Evolutionary conservation across 305 asterid genomes (phyloP).

Genomic region (Plantago coronopus): DNA sequence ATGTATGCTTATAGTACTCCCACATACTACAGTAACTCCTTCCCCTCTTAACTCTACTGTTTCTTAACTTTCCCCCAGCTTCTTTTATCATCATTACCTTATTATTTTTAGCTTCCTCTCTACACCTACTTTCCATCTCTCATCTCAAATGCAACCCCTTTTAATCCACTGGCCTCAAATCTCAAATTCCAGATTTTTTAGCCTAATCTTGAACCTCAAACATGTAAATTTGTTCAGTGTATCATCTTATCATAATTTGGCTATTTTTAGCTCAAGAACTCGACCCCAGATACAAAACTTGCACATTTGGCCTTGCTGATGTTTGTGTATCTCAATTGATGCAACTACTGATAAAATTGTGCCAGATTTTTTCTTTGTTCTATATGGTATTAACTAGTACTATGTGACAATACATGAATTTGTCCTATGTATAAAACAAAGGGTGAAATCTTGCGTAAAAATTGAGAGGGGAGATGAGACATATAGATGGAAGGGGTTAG

Average conservation of each 20-base stretch:
- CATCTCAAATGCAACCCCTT: slow-evolving; percentile 14
- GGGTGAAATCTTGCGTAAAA: neutral
- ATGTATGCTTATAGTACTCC: neutral
- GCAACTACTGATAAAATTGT: neutral
- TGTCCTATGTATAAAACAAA: neutral
- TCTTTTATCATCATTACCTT: slow-evolving; percentile 57
- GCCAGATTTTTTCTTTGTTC: neutral
- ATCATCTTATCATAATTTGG: no score
- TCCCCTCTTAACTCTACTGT: slow-evolving; percentile 36
- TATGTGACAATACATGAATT: slow-evolving; percentile 3
- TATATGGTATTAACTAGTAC: no score
- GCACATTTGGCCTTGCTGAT: neutral
- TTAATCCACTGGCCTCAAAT: slow-evolving; percentile 3
- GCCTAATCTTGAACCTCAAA: no score
- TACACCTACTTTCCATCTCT: slow-evolving; percentile 35
- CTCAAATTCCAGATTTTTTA: no score
- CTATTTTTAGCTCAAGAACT: slow-evolving; percentile 10
- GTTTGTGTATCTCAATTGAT: neutral
- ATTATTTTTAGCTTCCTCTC: slow-evolving; percentile 57
- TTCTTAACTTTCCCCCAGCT: slow-evolving; percentile 9
- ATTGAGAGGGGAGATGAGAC: neutral
- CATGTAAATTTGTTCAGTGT: no score
- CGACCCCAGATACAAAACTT: no score
- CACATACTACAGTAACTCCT: no score
- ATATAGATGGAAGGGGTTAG: slow-evolving; percentile 11